Evolutionary conservation across 257 asterid species (phyloP).

Genomic region (Thymus quinquecostatus): DNA sequence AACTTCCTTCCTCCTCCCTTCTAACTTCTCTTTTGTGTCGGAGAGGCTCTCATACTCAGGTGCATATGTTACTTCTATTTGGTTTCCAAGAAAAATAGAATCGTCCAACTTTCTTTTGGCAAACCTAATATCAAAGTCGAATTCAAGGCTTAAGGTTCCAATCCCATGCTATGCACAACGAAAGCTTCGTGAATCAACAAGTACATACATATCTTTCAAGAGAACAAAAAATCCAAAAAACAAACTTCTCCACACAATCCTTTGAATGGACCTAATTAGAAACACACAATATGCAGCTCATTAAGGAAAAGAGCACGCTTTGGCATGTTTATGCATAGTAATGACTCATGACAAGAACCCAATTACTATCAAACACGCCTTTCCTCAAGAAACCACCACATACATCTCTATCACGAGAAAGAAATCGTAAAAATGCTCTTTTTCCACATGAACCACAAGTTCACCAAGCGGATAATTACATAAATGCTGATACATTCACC

Average conservation of each 20-base stretch:
- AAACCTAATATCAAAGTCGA: constrained; percentile 51
- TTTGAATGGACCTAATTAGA: too few relatives aligned
- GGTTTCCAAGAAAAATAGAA: constrained; percentile 72
- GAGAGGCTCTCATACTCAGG: constrained; percentile 67
- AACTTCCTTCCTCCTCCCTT: constrained; percentile 80
- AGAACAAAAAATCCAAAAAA: not conserved
- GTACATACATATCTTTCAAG: constrained; percentile 1
- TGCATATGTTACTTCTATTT: constrained; percentile 71
- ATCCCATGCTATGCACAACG: not conserved
- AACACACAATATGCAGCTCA: too few relatives aligned
- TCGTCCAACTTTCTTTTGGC: constrained; percentile 87
- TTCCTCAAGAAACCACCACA: not conserved
- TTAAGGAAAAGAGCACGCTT: not conserved
- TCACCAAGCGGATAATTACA: not conserved
- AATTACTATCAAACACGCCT: not conserved
- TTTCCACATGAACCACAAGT: constrained; percentile 8
- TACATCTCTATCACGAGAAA: not conserved
- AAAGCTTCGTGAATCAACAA: not conserved
- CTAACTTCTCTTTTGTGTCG: constrained; percentile 81
- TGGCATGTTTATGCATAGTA: not conserved
- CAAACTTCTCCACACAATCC: not conserved
- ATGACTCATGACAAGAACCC: not conserved
- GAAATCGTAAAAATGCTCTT: not conserved
- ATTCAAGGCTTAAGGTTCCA: constrained; percentile 18
- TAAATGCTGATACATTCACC: not conserved